These are phyloP conservation scores for Raffaelea ambrosiae DNA, from an alignment of 2,329 filamentous ascomycete genomes.

Conservation along the genomic window DNA sequence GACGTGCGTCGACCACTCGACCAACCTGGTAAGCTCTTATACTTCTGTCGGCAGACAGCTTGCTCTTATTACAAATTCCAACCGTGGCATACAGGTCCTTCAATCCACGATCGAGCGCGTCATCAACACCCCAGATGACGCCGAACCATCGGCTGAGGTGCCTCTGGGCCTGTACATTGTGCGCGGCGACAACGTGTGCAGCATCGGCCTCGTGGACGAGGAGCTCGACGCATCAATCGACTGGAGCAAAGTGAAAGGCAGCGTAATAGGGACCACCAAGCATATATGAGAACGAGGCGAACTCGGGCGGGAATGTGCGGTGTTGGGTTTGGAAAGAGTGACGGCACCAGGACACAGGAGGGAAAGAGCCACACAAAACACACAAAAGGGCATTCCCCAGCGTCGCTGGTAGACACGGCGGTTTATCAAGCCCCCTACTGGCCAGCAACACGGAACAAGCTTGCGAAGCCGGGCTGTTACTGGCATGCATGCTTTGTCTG, in stretches of 20 bases:
- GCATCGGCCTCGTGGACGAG: constrained; percentile 85
- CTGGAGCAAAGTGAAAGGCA: constrained; percentile 83
- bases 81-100: constrained; percentile 50
- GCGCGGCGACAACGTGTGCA: constrained; percentile 86
- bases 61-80: background rate
- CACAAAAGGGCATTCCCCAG: too few relatives aligned
- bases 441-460: too few relatives aligned
- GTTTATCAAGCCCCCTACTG: too few relatives aligned
- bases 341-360: too few relatives aligned
- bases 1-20: constrained; percentile 79
- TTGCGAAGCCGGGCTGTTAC: too few relatives aligned
- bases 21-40: constrained; percentile 60
- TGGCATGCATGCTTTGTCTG: too few relatives aligned
- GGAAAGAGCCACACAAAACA: too few relatives aligned
- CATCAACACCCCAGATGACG: constrained; percentile 77
- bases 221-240: constrained; percentile 82
- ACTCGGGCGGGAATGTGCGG: too few relatives aligned
- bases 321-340: too few relatives aligned
- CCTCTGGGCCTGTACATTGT: constrained; percentile 86
- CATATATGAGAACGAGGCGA: constrained; percentile 39
- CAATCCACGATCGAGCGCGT: constrained; percentile 79
- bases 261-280: constrained; percentile 76
- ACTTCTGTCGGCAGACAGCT: background rate
- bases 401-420: too few relatives aligned
- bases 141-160: constrained; percentile 70